Evolutionary conservation across 2,329 filamentous ascomycete species (phyloP), one percentile per base, ranked within the genome.

Genomic region (Pseudogymnoascus sp.): DNA sequence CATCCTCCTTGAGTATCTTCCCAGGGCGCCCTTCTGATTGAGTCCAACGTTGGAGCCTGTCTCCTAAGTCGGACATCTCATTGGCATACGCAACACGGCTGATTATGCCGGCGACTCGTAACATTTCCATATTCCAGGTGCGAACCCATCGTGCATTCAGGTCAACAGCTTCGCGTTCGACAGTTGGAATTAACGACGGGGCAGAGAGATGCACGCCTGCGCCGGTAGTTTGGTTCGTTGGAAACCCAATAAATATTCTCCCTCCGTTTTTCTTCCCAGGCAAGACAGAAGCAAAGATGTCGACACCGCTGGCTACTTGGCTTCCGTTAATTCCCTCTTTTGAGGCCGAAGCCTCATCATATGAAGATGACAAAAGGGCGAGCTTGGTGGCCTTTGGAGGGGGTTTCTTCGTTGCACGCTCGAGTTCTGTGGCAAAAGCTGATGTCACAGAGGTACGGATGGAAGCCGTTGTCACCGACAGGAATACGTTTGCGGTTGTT

Each of bases 161-260:
- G 74, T 99, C 94, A 63, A 99, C 96, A 61, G 91, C 94, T 73
- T 99, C 94, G 72, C 94, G 86, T 75, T 99, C 94, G 2, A 99
- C 95, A 0, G 94, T 99, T 0, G 94, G 94, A 63, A 99, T 99
- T 12, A 99, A 87, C 0, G 93, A 97, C 1, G 92, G 94, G 0
- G 94, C 94, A 11, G 93, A 97, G 30, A 99, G 89, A 74, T 99
- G 94, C 72, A 95, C 89, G 14, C 93, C 90, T 28, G 93, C 86
- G 62, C 93, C 94, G 0, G 95, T 99, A 0, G 94, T 99, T 77
- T 99, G 94, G 68, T 93, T 92, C 1, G 94, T 99, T 2, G 94
- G 93, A 71, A 99, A 99, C 0, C 94, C 94, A 70, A 99, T 99
- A 71, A 97, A 99, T 62, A 99, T 90, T 61, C 91, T 87, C 5